phyloP scores from a whole-genome alignment of 257 asterid genomes.

The Solanum pimpinellifolium region DNA sequence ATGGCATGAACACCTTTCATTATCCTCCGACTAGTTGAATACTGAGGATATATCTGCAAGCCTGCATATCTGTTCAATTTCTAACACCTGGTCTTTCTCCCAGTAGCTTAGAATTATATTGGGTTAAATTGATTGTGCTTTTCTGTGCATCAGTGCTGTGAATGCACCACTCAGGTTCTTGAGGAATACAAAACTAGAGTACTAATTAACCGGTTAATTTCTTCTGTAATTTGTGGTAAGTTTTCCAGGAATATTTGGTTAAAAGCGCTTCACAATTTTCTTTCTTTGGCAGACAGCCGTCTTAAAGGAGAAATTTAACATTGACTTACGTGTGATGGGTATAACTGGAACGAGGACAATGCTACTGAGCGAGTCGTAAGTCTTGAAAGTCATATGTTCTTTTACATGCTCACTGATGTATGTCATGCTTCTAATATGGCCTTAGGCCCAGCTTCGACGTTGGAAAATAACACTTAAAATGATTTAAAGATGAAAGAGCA shows the following conservation, averaged over 20 bases:
- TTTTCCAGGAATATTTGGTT: neutral
- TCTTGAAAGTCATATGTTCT: neutral
- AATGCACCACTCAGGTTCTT: neutral
- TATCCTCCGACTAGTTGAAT: neutral
- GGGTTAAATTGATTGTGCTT: neutral
- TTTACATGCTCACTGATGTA: neutral
- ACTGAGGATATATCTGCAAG: neutral
- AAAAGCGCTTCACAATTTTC: neutral
- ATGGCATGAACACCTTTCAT: neutral
- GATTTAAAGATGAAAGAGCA: neutral
- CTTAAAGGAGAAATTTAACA: slow-evolving; percentile 92
- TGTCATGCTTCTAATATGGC: neutral
- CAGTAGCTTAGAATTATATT: neutral
- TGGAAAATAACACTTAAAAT: neutral
- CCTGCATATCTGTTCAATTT: neutral
- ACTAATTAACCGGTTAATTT: neutral
- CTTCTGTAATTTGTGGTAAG: neutral
- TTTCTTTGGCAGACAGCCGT: slow-evolving; percentile 57
- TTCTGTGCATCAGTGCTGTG: neutral
- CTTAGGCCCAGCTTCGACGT: neutral
- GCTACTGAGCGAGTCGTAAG: slow-evolving; percentile 82
- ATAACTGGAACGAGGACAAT: slow-evolving; percentile 66
- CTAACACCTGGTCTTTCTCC: neutral
- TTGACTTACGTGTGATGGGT: slow-evolving; percentile 95
- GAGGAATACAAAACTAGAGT: neutral